These are phyloP conservation scores for Hordeum marinum DNA, from an alignment of 176 grass and related monocot genomes.

Conservation along the genomic window DNA sequence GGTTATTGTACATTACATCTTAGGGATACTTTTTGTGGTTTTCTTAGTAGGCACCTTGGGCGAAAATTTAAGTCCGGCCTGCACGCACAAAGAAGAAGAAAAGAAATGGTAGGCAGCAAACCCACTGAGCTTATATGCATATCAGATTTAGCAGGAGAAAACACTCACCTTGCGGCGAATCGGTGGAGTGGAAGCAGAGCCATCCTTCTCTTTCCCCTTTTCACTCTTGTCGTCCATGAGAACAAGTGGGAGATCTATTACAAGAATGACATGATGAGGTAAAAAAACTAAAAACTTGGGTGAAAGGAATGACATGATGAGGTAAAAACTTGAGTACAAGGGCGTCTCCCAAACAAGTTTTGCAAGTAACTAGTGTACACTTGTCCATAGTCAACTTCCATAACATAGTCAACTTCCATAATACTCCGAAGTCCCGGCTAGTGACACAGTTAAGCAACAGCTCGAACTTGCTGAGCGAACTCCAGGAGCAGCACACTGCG, in stretches of 20 bases:
- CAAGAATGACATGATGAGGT: neutral
- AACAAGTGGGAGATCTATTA: neutral
- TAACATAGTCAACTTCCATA: neutral
- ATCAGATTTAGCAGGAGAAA: neutral
- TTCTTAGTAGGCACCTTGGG: constrained; percentile 27
- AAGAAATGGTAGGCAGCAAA: neutral
- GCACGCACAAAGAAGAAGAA: neutral
- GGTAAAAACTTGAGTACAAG: neutral
- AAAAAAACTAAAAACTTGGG: neutral
- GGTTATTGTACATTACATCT: constrained; percentile 10
- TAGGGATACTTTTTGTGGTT: neutral
- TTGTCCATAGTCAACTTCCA: neutral
- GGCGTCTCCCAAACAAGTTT: neutral
- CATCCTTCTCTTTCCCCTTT: constrained; percentile 8
- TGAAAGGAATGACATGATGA: neutral
- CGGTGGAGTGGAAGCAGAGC: constrained; percentile 1
- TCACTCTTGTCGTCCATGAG: constrained; percentile 29
- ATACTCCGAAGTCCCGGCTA: neutral
- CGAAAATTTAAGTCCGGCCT: constrained; percentile 22
- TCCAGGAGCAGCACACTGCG: neutral
- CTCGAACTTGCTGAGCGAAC: neutral
- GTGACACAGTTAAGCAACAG: neutral
- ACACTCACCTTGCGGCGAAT: constrained; percentile 1
- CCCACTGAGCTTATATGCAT: neutral
- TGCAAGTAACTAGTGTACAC: neutral